Conservation (phyloP, 106 monocot genomes). For the Platanthera zijinensis region DNA sequence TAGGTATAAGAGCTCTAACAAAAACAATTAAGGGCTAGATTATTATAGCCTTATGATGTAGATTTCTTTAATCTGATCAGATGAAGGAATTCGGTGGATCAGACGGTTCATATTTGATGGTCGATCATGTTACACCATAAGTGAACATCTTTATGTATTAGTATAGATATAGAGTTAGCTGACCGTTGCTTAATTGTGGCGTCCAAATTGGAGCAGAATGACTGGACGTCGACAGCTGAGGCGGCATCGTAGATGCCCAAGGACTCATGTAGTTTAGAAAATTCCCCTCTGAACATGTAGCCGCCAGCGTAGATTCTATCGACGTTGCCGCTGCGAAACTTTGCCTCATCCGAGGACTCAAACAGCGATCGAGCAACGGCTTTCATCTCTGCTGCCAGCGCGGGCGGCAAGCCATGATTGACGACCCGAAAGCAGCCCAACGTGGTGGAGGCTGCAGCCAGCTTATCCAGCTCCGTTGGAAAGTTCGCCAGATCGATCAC, state of each 20-base stretch:
- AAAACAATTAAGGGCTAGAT: too few species aligned
- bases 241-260: slow-evolving; percentile 44
- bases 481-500: slow-evolving; percentile 23
- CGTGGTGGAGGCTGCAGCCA: slow-evolving; percentile 17
- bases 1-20: too few species aligned
- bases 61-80: too few species aligned
- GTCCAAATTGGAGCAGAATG: slow-evolving; percentile 36
- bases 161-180: too few species aligned
- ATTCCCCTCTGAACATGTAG: too few species aligned
- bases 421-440: slow-evolving; percentile 46
- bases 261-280: too few species aligned
- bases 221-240: slow-evolving; percentile 26
- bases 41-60: too few species aligned
- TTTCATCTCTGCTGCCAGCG: slow-evolving; percentile 39
- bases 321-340: neutral
- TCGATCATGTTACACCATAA: too few species aligned
- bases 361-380: slow-evolving; percentile 30
- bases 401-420: slow-evolving; percentile 33
- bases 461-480: slow-evolving; percentile 13
- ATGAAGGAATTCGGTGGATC: too few species aligned
- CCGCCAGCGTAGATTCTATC: neutral
- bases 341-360: slow-evolving; percentile 15
- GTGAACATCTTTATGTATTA: too few species aligned
- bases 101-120: too few species aligned
- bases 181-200: slow-evolving; percentile 25